These are phyloP conservation scores for Clathrus columnatus DNA, from an alignment of 768 basidiomycete species.

Conservation along the genomic window DNA sequence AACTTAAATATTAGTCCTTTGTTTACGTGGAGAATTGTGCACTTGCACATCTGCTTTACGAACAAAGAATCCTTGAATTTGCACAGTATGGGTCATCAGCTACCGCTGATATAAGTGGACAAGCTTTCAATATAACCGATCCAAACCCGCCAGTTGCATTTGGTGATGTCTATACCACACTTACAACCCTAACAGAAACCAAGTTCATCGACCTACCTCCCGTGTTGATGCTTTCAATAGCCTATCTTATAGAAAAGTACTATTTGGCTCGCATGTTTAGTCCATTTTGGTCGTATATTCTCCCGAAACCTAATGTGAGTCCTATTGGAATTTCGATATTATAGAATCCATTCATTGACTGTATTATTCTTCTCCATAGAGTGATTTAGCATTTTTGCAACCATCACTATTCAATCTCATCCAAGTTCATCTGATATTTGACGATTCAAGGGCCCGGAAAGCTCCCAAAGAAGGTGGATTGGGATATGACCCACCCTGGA, in stretches of 20 bases:
- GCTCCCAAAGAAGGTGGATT: slow-evolving; percentile 49
- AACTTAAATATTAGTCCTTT: slow-evolving; percentile 31
- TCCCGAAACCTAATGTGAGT: slow-evolving; percentile 24
- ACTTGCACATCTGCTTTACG: slow-evolving; percentile 63
- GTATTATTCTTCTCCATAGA: slow-evolving; percentile 10
- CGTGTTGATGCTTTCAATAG: slow-evolving; percentile 55
- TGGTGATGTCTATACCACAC: slow-evolving; percentile 50
- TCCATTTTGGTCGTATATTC: slow-evolving; percentile 21
- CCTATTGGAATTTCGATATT: slow-evolving; percentile 14
- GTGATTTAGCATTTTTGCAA: slow-evolving; percentile 48
- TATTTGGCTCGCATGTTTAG: slow-evolving; percentile 40
- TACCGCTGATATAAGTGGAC: slow-evolving; percentile 60
- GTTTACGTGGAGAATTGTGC: slow-evolving; percentile 72
- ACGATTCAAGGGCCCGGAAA: slow-evolving; percentile 55
- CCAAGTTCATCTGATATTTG: slow-evolving; percentile 49
- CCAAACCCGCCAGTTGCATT: slow-evolving; percentile 54
- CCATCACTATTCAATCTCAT: slow-evolving; percentile 49
- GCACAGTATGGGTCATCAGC: neutral
- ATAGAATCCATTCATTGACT: slow-evolving; percentile 33
- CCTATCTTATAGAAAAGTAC: slow-evolving; percentile 49
- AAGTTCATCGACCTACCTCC: slow-evolving; percentile 48
- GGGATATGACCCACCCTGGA: slow-evolving; percentile 54
- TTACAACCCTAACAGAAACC: slow-evolving; percentile 50
- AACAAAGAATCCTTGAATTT: slow-evolving; percentile 54
- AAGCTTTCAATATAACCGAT: slow-evolving; percentile 59